Base-by-base conservation (phyloP, 192 early-diverging fungal genomes). In the Gigaspora rosea region DNA sequence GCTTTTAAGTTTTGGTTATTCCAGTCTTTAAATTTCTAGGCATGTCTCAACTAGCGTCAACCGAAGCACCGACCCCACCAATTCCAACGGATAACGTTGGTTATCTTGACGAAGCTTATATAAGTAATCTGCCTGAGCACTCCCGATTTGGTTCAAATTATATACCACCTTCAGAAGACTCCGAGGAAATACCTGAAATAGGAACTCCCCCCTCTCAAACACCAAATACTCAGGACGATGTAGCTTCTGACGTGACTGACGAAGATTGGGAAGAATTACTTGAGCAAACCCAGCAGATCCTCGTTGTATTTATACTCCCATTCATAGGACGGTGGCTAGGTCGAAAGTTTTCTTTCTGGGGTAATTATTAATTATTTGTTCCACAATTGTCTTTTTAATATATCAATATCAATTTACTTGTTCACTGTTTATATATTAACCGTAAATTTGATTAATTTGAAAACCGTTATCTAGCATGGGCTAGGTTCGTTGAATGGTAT, bases 291-390 rank as follows among this genome's bases (percentile, higher is more conserved):
- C 58, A 67, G 35, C 54, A 64, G 13, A 27, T 67, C 41, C 54
- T 76, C n/a, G 20, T 76, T 46, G 52, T 50, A 41, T 47, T 76
- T 13, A 22, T 63, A 59, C 56, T 76, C 46, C 75, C 64, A n/a
- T 22, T 9, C 16, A 27, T 76, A 67, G 64, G 54, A 57, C 20
- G 52, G 32, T 67, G 52, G 49, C n/a, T 76, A 46, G 75, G 75
- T 15, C 41, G 75, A 67, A 76, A 58, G 20, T 67, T 76, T 54
- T 76, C 75, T 46, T 67, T 76, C 33, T 76, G 64, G 75, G 64
- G 75, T 76, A 47, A 74, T 33, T 61, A 33, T 18, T 27, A 7
- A 36, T 15, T 35, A 35, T 27, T 57, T 4, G 49, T 15, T 11
- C 58, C 4, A 10, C 4, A 3, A 41, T 6, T 7, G 7, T 41